Evolutionary conservation across 176 grass and related monocot genomes (phyloP).

Genomic region (Secale cereale): DNA sequence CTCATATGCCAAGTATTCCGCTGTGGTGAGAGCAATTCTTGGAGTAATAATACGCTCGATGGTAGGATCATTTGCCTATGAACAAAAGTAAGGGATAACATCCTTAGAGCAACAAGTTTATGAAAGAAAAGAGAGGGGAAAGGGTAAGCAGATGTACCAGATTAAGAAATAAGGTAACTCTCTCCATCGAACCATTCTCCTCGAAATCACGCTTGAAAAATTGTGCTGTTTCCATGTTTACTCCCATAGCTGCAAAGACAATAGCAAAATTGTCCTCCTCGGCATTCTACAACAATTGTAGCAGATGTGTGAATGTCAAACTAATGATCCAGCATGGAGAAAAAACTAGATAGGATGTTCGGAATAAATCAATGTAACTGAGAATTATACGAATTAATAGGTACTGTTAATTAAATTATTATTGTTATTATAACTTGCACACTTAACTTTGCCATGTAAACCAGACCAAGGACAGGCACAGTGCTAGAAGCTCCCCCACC

Average conservation of each 20-base stretch:
- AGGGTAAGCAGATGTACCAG: conserved; percentile 42
- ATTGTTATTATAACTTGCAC: background rate
- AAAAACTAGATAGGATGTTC: background rate
- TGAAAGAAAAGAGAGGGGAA: background rate
- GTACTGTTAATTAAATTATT: background rate
- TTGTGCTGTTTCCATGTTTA: conserved; percentile 84
- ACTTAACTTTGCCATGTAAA: background rate
- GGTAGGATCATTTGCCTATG: conserved; percentile 77
- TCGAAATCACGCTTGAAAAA: conserved; percentile 90
- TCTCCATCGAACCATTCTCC: conserved; percentile 84
- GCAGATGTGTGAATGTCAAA: background rate
- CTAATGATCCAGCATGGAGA: background rate
- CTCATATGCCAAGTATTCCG: conserved; percentile 79
- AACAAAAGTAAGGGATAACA: conserved; percentile 14
- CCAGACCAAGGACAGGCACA: no score
- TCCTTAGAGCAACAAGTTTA: background rate
- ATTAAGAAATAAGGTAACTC: conserved; percentile 84
- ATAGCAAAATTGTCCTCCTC: conserved; percentile 82
- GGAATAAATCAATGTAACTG: background rate
- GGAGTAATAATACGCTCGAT: conserved; percentile 88
- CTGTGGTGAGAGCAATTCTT: conserved; percentile 72
- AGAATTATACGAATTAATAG: background rate
- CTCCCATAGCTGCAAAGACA: conserved; percentile 82
- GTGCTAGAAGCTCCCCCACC: no score
- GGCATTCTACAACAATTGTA: conserved; percentile 24